Evolutionary conservation across 78 protist genomes (phyloP).

Genomic region (Protostelium mycophagum): DNA sequence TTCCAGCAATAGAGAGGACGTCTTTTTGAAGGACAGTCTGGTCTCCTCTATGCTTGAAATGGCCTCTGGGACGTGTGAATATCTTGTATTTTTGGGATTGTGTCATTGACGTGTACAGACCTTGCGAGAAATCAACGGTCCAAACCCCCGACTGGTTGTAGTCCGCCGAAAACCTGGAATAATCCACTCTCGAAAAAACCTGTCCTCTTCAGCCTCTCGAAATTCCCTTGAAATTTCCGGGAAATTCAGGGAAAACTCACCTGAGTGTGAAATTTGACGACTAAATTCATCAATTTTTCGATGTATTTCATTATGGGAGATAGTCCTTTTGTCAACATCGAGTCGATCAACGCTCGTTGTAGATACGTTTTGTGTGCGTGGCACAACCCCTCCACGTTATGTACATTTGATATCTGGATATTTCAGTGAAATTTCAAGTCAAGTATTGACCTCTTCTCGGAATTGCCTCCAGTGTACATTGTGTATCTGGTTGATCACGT

Average conservation of each 20-base stretch:
- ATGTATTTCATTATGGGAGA: neutral
- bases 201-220: neutral
- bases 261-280: neutral
- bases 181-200: neutral
- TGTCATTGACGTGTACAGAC: too few relatives aligned
- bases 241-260: neutral
- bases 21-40: neutral
- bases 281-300: neutral
- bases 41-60: neutral
- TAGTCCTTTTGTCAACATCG: neutral
- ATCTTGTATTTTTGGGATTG: too few relatives aligned
- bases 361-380: neutral
- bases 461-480: neutral
- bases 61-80: too few relatives aligned
- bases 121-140: too few relatives aligned
- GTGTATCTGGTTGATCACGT: neutral
- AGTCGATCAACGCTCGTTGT: neutral
- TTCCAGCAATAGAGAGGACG: neutral
- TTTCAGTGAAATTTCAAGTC: neutral
- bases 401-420: neutral
- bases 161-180: too few relatives aligned
- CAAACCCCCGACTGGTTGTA: too few relatives aligned
- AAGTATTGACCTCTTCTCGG: neutral
- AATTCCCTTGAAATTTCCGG: neutral
- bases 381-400: neutral